These are phyloP conservation scores for Sugiyamaella qingdaonensis DNA, from an alignment of 805 yeast genomes.

Conservation along the genomic window DNA sequence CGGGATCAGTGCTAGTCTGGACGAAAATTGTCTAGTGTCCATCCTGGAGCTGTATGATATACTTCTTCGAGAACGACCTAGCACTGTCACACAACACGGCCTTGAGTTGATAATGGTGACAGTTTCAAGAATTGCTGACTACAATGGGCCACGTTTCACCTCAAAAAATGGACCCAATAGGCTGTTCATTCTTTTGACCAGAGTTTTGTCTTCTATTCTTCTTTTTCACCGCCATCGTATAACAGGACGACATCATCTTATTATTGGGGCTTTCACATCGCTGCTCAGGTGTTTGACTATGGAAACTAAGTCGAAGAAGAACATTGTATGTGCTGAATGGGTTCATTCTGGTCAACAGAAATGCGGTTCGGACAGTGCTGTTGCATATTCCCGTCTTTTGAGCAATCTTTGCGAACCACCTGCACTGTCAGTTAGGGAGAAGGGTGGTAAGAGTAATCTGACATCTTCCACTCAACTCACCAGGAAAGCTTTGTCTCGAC, in stretches of 20 bases:
- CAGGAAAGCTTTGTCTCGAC: slow-evolving; percentile 59
- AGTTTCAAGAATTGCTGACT: slow-evolving; percentile 29
- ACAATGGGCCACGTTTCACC: slow-evolving; percentile 22
- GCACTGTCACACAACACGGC: slow-evolving; percentile 63
- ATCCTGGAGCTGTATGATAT: background rate
- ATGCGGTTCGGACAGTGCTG: slow-evolving; percentile 36
- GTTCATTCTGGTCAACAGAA: slow-evolving; percentile 1
- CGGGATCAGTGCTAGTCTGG: background rate
- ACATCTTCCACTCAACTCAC: slow-evolving; percentile 53
- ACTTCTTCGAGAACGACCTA: slow-evolving; percentile 45
- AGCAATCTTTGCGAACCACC: slow-evolving; percentile 73
- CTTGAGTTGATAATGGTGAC: slow-evolving; percentile 52
- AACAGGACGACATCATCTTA: slow-evolving; percentile 66
- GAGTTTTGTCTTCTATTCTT: slow-evolving; percentile 55
- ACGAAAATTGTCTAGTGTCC: background rate
- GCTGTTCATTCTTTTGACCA: slow-evolving; percentile 40
- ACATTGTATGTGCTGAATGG: slow-evolving; percentile 9
- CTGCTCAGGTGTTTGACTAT: slow-evolving; percentile 47
- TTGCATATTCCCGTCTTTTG: slow-evolving; percentile 53
- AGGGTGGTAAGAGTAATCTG: slow-evolving; percentile 37
- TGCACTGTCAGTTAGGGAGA: slow-evolving; percentile 27
- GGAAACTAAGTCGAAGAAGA: slow-evolving; percentile 8
- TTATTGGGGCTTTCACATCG: slow-evolving; percentile 46
- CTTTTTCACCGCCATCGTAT: slow-evolving; percentile 67
- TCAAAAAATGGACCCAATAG: slow-evolving; percentile 24